phyloP scores from a whole-genome alignment of 1,284 basidiomycete genomes.

The Clitocybe nebularis region DNA sequence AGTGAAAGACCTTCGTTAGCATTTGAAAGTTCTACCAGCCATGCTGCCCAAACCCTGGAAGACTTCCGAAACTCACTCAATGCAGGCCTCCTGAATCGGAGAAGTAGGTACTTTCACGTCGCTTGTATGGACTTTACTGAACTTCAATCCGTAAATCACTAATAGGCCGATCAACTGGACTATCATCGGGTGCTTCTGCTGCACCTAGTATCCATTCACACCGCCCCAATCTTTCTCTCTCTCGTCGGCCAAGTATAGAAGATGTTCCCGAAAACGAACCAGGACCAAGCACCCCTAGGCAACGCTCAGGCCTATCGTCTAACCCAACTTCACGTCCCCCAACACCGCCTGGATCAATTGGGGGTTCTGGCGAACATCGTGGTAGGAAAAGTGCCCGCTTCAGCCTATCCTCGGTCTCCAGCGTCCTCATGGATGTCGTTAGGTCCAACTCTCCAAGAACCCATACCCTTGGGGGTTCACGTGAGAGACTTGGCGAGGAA shows the following conservation, averaged over 20 bases:
- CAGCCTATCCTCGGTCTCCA: slow-evolving; percentile 34
- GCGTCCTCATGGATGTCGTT: slow-evolving; percentile 33
- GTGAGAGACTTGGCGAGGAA: slow-evolving; percentile 10
- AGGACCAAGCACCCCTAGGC: slow-evolving; percentile 13
- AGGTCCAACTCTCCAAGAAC: slow-evolving; percentile 26
- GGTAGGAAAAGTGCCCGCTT: slow-evolving; percentile 32
- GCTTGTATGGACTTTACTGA: slow-evolving; percentile 2
- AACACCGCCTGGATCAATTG: slow-evolving; percentile 7
- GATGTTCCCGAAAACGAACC: slow-evolving; percentile 30
- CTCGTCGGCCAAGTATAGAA: slow-evolving; percentile 36
- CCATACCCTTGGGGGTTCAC: slow-evolving; percentile 9
- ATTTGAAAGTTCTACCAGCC: background rate
- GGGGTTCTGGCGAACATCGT: slow-evolving; percentile 16
- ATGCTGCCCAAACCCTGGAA: slow-evolving; percentile 33
- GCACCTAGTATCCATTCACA: slow-evolving; percentile 4
- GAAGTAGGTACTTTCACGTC: slow-evolving; percentile 18
- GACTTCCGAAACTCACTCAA: slow-evolving; percentile 35
- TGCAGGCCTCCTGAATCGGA: slow-evolving; percentile 23
- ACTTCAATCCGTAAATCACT: slow-evolving; percentile 9
- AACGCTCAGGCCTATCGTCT: slow-evolving; percentile 8
- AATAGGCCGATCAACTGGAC: slow-evolving; percentile 19
- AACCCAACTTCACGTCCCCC: slow-evolving; percentile 9
- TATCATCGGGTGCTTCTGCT: slow-evolving; percentile 13
- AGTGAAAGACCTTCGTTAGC: slow-evolving; percentile 12
- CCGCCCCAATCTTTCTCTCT: slow-evolving; percentile 25